Evolutionary conservation across 2,329 filamentous ascomycete species (phyloP).

Genomic region (Calonectria henricotiae): DNA sequence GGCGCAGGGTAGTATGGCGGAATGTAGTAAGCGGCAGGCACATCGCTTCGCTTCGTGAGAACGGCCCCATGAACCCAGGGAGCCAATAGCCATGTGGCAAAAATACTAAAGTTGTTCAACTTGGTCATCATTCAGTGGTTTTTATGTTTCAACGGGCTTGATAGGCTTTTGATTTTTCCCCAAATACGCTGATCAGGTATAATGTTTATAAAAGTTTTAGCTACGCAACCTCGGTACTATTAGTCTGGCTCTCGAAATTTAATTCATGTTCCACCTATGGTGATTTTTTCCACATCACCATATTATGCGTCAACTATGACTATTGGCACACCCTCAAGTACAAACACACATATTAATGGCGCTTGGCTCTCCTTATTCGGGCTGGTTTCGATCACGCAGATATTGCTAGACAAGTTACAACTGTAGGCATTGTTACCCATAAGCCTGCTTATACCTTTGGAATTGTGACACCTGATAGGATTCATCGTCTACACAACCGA

Average conservation of each 20-base stretch:
- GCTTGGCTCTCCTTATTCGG: not conserved
- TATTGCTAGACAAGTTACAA: not conserved
- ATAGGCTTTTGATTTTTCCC: not conserved
- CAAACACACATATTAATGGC: not conserved
- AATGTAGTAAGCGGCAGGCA: constrained; percentile 57
- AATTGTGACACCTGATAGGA: constrained; percentile 1
- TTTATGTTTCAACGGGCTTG: not conserved
- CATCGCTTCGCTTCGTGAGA: constrained; percentile 3
- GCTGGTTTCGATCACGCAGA: not conserved
- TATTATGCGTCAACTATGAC: not conserved
- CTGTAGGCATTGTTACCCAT: not conserved
- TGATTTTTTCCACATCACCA: not conserved
- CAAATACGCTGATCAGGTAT: not conserved
- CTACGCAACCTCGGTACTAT: not conserved
- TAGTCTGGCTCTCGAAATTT: not conserved
- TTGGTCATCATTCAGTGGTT: not conserved
- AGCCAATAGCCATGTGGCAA: not conserved
- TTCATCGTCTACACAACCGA: not conserved
- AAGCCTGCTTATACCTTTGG: constrained; percentile 4
- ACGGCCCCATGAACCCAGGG: constrained; percentile 3
- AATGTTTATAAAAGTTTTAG: constrained; percentile 10
- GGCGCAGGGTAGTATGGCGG: constrained; percentile 80
- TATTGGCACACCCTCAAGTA: not conserved
- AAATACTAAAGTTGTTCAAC: not conserved
- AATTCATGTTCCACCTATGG: constrained; percentile 1